Conservation (phyloP, 1,284 basidiomycete species). For the Ganoderma leucocontextum region DNA sequence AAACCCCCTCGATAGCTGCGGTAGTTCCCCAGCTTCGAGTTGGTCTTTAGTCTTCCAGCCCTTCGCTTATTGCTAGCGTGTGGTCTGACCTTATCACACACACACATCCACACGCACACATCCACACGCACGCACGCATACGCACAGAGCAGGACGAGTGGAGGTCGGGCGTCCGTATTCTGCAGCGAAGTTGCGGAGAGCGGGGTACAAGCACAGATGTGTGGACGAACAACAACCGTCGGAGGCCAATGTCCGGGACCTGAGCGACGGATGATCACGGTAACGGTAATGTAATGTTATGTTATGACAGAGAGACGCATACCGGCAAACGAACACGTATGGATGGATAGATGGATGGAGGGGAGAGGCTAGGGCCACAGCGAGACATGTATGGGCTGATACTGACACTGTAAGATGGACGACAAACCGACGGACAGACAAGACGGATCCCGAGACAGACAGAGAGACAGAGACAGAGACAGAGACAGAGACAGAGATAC, state of each 20-base stretch:
- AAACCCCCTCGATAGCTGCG: no score
- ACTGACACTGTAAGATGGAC: background rate
- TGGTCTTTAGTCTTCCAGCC: no score
- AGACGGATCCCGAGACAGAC: background rate
- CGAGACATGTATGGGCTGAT: background rate
- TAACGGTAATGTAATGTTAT: background rate
- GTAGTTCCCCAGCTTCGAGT: no score
- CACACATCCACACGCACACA: no score
- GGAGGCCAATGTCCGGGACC: constrained; percentile 3
- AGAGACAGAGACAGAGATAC: constrained; percentile 1
- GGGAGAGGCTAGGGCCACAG: background rate
- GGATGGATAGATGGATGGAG: background rate
- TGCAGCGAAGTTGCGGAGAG: background rate
- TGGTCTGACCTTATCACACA: no score
- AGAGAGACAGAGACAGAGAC: background rate
- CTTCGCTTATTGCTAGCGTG: no score
- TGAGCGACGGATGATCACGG: background rate
- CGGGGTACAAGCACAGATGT: background rate
- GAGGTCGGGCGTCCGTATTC: background rate
- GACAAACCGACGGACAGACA: background rate
- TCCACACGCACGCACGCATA: no score
- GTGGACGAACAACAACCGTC: background rate
- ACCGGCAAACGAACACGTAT: background rate
- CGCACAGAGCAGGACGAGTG: no score
- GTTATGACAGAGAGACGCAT: background rate